Percentiles rank a stretch among this genome's conserved stretches.
Evolutionary conservation across 2,329 filamentous ascomycete species (phyloP).

Genomic region (Diaporthe caulivora): DNA sequence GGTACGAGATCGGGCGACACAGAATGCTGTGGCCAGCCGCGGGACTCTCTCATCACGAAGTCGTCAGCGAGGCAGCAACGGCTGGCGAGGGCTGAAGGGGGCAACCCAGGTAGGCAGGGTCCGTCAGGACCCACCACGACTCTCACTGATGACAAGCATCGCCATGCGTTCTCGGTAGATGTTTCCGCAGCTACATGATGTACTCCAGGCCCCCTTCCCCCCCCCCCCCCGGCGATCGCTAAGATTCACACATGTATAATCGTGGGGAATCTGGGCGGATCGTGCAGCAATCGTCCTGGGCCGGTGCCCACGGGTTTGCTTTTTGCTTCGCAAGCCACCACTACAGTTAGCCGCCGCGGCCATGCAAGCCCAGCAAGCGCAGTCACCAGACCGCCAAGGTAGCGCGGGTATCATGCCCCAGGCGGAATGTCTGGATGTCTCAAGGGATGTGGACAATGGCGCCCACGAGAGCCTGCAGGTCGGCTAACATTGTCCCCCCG

Average conservation of each 20-base stretch:
- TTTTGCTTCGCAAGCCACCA: conserved; percentile 31
- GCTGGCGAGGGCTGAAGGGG: not conserved
- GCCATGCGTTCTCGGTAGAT: conserved; percentile 14
- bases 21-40: conserved; percentile 11
- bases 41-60: conserved; percentile 7
- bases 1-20: conserved; percentile 28
- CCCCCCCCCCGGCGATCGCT: not conserved
- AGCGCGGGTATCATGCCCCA: conserved; percentile 14
- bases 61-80: not conserved
- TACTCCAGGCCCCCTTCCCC: not conserved
- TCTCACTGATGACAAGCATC: conserved; percentile 3
- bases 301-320: conserved; percentile 7
- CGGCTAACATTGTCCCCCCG: not conserved
- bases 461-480: conserved; percentile 24
- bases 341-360: conserved; percentile 16
- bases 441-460: conserved; percentile 24
- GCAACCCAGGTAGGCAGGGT: not conserved
- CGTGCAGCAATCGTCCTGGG: conserved; percentile 26
- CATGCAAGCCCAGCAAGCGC: conserved; percentile 19
- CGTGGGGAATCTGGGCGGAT: conserved; percentile 8
- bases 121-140: not conserved
- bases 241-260: conserved; percentile 26
- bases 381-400: conserved; percentile 31
- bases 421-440: conserved; percentile 18
- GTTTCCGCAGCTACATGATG: conserved; percentile 15